Conservation (phyloP, 495 filamentous ascomycete genomes). For the Letharia lupina region DNA sequence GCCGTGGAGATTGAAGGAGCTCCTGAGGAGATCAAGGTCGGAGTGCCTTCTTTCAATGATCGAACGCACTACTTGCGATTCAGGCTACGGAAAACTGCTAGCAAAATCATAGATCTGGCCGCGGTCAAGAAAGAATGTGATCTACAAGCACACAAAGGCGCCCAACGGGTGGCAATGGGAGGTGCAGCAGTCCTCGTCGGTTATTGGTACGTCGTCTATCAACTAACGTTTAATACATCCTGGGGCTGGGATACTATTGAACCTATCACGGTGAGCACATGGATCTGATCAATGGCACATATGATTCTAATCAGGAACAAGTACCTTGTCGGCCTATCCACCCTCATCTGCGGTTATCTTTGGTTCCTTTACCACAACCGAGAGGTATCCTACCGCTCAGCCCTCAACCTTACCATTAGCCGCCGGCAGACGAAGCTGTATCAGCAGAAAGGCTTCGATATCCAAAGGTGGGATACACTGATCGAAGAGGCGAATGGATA, state of each 20-base stretch:
- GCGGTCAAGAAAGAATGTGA: slow-evolving; percentile 80
- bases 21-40: slow-evolving; percentile 59
- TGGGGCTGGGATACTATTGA: slow-evolving; percentile 85
- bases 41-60: slow-evolving; percentile 80
- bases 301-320: slow-evolving; percentile 19
- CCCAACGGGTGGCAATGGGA: slow-evolving; percentile 68
- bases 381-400: slow-evolving; percentile 76
- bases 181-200: slow-evolving; percentile 61
- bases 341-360: slow-evolving; percentile 80
- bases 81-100: slow-evolving; percentile 61
- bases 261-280: slow-evolving; percentile 54
- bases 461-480: slow-evolving; percentile 64
- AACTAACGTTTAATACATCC: slow-evolving; percentile 63
- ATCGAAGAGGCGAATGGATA: slow-evolving; percentile 77
- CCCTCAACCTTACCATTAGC: slow-evolving; percentile 77
- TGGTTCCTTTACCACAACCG: slow-evolving; percentile 93
- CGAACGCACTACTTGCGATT: slow-evolving; percentile 78
- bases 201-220: slow-evolving; percentile 79
- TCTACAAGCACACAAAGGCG: slow-evolving; percentile 60
- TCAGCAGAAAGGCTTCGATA: slow-evolving; percentile 62
- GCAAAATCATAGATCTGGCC: slow-evolving; percentile 55
- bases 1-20: slow-evolving; percentile 73
- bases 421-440: slow-evolving; percentile 72
- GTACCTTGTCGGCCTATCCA: slow-evolving; percentile 73
- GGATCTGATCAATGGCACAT: background rate